Base-by-base conservation (phyloP, 2,329 filamentous ascomycete species). In the Venturia pyrina region DNA sequence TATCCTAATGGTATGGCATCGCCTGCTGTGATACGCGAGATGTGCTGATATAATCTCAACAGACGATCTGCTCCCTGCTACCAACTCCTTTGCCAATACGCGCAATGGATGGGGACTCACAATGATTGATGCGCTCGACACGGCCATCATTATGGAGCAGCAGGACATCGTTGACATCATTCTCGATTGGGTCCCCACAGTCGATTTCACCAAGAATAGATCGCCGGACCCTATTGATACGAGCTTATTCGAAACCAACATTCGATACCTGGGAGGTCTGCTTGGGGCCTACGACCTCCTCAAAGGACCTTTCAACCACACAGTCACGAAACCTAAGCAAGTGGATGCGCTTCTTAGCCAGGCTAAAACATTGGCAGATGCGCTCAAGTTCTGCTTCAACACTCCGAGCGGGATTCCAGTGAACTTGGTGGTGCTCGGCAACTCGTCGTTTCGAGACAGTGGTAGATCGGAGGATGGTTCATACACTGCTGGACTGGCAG, bases 241-340 rank as follows among this genome's bases (percentile, higher is more conserved):
- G 10, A 53, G 48, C 21, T 53, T 53, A 10, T 96, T 96, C 71
- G 92, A 96, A 77, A 96, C 90, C 0, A 96, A 90, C 0, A 96
- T 96, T 72, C 87, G 92, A 37, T 96, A 96, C 71, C 78, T 96
- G 0, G 92, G 85, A 10, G 92, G 91, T n/a, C 81, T 96, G 70
- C 73, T 96, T 10, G 89, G 91, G 1, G 65, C 81, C 5, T 88
- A 90, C 70, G 89, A 91, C 73, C 81, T 96, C 62, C 78, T 96
- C 60, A 87, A 79, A 1, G 89, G 89, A 0, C 88, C 89, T 0
- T 53, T 53, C 57, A 43, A 73, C 6, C 80, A 82, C 5, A 61
- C 57, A 40, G 28, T 24, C 13, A 28, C 19, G 34, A 40, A 61
- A 21, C 17, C 24, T 71, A 62, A 13, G 72, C 7, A 80, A 82